Percentiles rank a stretch among this genome's conserved stretches.
Conservation (phyloP, 495 filamentous ascomycete species). For the Cladorrhinum samala region DNA sequence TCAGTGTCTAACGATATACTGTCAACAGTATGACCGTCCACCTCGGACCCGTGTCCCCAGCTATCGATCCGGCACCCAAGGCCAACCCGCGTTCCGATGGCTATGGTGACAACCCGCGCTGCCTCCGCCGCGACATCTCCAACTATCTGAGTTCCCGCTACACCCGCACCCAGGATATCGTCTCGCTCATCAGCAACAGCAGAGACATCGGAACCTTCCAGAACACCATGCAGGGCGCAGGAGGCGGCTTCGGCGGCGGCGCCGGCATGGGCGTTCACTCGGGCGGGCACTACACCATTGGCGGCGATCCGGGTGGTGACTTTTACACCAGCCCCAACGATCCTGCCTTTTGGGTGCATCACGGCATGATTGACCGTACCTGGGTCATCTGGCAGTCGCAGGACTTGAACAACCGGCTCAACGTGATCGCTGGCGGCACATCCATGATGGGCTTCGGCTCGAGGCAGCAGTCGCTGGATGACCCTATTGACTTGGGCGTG, state of each 20-base stretch:
- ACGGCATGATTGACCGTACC: slow-evolving; percentile 59
- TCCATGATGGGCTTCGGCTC: slow-evolving; percentile 32
- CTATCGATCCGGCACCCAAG: slow-evolving; percentile 31
- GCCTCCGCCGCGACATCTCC: slow-evolving; percentile 60
- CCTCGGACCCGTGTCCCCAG: slow-evolving; percentile 44
- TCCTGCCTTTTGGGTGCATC: slow-evolving; percentile 62
- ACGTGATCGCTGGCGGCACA: slow-evolving; percentile 33
- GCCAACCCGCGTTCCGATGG: slow-evolving; percentile 33
- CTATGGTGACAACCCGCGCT: slow-evolving; percentile 51
- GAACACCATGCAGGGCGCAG: slow-evolving; percentile 31
- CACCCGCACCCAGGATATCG: slow-evolving; percentile 43
- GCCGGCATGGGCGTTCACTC: not conserved
- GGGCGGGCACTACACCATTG: slow-evolving; percentile 11
- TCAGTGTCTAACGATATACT: not conserved
- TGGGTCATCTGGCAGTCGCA: slow-evolving; percentile 64
- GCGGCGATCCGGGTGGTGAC: slow-evolving; percentile 36
- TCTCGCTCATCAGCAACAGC: slow-evolving; percentile 40
- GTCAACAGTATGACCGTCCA: slow-evolving; percentile 39
- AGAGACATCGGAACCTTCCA: slow-evolving; percentile 42
- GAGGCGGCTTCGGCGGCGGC: not conserved
- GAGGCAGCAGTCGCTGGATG: slow-evolving; percentile 33
- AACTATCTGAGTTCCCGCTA: slow-evolving; percentile 40
- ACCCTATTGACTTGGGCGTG: slow-evolving; percentile 38
- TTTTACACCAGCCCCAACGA: slow-evolving; percentile 59
- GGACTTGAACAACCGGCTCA: slow-evolving; percentile 28